Base-by-base conservation (phyloP, 257 asterid genomes). In the Scutellaria barbata region DNA sequence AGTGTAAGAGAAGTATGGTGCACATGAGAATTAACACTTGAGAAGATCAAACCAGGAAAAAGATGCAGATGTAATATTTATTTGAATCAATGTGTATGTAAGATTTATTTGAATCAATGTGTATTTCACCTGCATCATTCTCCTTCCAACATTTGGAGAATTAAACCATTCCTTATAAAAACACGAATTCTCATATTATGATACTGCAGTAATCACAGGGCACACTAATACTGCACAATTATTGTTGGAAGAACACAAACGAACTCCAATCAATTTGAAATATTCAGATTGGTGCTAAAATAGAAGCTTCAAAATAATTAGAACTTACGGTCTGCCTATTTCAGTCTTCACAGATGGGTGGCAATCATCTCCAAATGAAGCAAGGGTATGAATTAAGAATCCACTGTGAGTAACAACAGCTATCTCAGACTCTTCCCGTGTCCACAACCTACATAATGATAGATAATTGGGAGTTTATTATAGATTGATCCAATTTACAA, bases 401-500 rank as follows among this genome's bases (percentile, higher is more conserved):
- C 89, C 97, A 74, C 92, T 87, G 33, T 94, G 98, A 53, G 96
- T 90, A 63, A 94, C 96, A 73, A 94, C 86, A 50, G 91, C 97
- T 79, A 94, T 94, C 83, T 94, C 97, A 41, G 87, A 87, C 87
- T 94, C 98, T 75, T 91, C 79, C 63, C 96, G 82, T n/a, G 92
- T 86, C 92, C 88, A 91, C 83, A 94, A 65, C 98, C 97, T 94
- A 82, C 79, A 76, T 6, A 63, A 62, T 6, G 63, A 58, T 72
- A 3, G 53, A 73, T 52, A 5, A 11, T 11, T 16, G 54, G 30
- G 59, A 35, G 42, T 46, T 12, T 20, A 8, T 41, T 13, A 55
- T 52, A 30, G 12, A 22, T 63, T 20, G 33, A 20, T 33, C 37
- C 35, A 30, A 30, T 30, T 2, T 30, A 30, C 35, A 30, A 30